Evolutionary conservation across 208 protist genomes (phyloP), one percentile per base, ranked within the genome.

Genomic region (Leishmania amazonensis): DNA sequence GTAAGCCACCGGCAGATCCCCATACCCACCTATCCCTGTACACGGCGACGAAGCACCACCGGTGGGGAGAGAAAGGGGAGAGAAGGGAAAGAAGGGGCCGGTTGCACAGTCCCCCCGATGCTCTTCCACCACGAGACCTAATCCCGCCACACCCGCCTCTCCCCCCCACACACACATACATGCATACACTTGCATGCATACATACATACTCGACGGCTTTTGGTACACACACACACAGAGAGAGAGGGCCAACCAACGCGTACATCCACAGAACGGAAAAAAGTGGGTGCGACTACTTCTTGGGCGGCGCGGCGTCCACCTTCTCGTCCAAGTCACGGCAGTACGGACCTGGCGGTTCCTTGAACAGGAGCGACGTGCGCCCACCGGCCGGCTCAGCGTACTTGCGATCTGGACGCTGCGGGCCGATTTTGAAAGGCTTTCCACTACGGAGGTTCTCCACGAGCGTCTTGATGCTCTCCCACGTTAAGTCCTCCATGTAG

Each of bases 401-500:
- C 54, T 70, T 82, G 65, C 95, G 90, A 85, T 97, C 95, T 2
- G 78, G 76, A 24, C 89, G 91, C 82, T 96, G 92, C 76, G 95
- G 78, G 17, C 95, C 95, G 38, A 96, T 84, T 81, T 93, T 94
- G 78, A 91, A 93, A 13, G 95, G 89, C 65, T 90, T 85, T n/a
- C 93, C 94, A n/a, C 78, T 80, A 35, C 93, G 88, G 31, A 98
- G 84, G 80, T 91, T 78, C 60, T 98, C 92, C 76, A 97, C 88
- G 51, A 98, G 85, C 58, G 85, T 60, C 90, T 96, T 95, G 65
- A 97, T 82, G 68, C 83, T 90, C n/a, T 97, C 92, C 88, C 91
- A 95, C n/a, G 94, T 97, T 24, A 97, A 81, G 76, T 98, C 95
- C 88, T 98, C 95, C 51, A 97, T 81, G 83, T 91, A 97, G 81